These are phyloP conservation scores for Salix caprea DNA, from an alignment of 345 rosid species.

Conservation along the genomic window DNA sequence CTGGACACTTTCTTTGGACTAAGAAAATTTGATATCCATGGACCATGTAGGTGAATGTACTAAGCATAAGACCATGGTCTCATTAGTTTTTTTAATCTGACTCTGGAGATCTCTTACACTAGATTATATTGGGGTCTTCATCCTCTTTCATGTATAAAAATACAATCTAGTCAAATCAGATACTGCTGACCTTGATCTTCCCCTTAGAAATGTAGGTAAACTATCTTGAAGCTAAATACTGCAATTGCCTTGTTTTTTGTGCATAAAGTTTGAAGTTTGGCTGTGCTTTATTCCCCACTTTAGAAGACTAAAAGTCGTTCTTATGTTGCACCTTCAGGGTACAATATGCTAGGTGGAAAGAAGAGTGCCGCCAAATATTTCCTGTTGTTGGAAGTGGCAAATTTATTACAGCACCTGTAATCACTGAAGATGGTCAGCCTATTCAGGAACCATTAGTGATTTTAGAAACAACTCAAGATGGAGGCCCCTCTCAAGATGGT, in stretches of 20 bases:
- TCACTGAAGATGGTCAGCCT: constrained; percentile 78
- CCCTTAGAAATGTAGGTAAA: background rate
- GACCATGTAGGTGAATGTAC: background rate
- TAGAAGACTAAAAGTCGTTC: background rate
- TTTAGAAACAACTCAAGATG: constrained; percentile 55
- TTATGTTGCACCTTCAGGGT: constrained; percentile 40
- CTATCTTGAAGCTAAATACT: background rate
- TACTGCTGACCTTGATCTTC: background rate
- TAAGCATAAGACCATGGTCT: background rate
- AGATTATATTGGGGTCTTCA: background rate
- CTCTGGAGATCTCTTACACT: background rate
- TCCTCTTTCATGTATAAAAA: background rate
- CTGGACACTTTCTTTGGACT: background rate
- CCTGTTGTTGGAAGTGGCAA: constrained; percentile 87
- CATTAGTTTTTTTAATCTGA: background rate
- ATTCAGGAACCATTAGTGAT: constrained; percentile 74
- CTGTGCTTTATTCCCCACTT: background rate
- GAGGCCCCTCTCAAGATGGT: constrained; percentile 14
- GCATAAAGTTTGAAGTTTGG: background rate
- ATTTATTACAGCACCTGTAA: constrained; percentile 82
- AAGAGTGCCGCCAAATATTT: constrained; percentile 64
- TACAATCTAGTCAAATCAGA: background rate
- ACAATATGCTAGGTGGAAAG: constrained; percentile 76
- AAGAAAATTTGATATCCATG: background rate
- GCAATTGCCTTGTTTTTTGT: background rate